Evolutionary conservation across 2,329 filamentous ascomycete genomes (phyloP), one percentile per base, ranked within the genome.

Genomic region (Parastagonospora avenae): DNA sequence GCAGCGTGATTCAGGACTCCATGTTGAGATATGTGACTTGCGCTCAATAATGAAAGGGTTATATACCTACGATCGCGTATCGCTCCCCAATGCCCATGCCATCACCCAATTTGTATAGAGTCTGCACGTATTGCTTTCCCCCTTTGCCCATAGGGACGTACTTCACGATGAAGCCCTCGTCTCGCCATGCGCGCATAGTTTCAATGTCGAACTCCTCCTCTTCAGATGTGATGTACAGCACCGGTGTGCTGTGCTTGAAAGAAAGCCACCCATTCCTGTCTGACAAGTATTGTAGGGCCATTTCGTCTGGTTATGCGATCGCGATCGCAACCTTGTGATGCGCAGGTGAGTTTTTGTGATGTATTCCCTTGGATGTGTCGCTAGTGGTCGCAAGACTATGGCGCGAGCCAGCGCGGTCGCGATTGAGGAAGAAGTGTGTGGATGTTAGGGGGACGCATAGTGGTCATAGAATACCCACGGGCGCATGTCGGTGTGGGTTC

Each of bases 1-100:
- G n/a, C 15, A 8, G 28, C 38, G 19, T 19, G 4, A 16, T 24
- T 4, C 11, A 36, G 29, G 19, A 14, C 8, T 16, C 5, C 19
- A 24, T 24, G 5, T 5, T 24, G 5, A 33, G 7, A 35, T 37
- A 32, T 19, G 32, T 9, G 10, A 16, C 29, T 33, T 52, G 54
- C 38, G 48, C 52, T 12, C 29, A 29, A 24, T 12, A 42, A 50
- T 14, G 48, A 54, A 39, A 57, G 59, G 69, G 57, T 29, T 46
- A 57, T 70, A 51, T 77, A 86, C 84, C 83, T 67, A 87, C 79
- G 58, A 87, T 81, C 3, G 80, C 85, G 68, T 85, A 88, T 51
- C 81, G 80, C 66, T 85, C 84, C 19, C 84, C 82, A 31, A 86
- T 76, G 11, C 78, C 75, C 56, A 85, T 80, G 8, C 77, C 76